Evolutionary conservation across 2,329 filamentous ascomycete genomes (phyloP).

Genomic region (Nemania sp.): DNA sequence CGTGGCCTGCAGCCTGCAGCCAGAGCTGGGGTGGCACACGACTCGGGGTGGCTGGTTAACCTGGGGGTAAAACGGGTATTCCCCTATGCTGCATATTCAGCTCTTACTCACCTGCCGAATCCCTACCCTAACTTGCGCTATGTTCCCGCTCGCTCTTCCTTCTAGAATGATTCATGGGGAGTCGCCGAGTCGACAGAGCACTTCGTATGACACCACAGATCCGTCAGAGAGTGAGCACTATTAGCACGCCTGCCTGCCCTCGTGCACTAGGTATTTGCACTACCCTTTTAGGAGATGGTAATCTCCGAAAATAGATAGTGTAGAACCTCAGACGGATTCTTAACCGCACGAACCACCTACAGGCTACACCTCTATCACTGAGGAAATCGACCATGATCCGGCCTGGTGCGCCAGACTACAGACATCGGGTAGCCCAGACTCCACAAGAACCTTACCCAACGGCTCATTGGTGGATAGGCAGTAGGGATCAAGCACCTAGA

Average conservation of each 20-base stretch:
- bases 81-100: constrained; percentile 9
- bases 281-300: background rate
- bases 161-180: background rate
- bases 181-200: background rate
- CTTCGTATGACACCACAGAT: background rate
- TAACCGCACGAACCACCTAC: background rate
- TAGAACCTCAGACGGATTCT: background rate
- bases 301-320: background rate
- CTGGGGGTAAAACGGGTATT: constrained; percentile 7
- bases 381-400: background rate
- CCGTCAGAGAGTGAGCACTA: background rate
- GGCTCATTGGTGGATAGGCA: too few species aligned
- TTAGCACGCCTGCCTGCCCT: background rate
- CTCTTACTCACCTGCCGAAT: constrained; percentile 4
- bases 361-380: background rate
- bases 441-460: too few species aligned
- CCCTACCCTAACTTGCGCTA: background rate
- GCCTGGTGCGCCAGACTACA: background rate
- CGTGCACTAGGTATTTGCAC: too few species aligned
- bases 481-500: too few species aligned
- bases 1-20: background rate
- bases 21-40: constrained; percentile 1
- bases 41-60: background rate
- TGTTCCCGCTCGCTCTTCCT: background rate
- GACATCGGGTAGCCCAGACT: background rate